A percentile compares a stretch with the other conserved stretches of the same genome.
These are phyloP conservation scores for Colletotrichum musae DNA, from an alignment of 2,329 filamentous ascomycete species.

Conservation along the genomic window DNA sequence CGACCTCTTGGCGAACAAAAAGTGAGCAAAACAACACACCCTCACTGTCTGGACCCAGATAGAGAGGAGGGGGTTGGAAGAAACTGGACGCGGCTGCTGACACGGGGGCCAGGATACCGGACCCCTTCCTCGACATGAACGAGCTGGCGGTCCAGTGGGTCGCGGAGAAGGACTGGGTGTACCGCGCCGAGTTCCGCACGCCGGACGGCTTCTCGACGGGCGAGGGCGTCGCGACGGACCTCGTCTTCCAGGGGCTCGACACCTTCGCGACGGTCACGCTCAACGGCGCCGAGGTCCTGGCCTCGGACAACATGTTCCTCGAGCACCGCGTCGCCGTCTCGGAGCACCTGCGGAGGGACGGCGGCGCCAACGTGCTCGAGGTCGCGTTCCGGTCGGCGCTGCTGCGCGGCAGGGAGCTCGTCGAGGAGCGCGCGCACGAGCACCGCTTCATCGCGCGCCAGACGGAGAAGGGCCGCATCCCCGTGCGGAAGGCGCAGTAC, in stretches of 20 bases:
- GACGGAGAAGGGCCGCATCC: conserved; percentile 56
- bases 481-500: conserved; percentile 75
- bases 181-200: conserved; percentile 58
- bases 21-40: conserved; percentile 43
- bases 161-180: conserved; percentile 73
- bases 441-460: conserved; percentile 68
- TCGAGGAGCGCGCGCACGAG: conserved; percentile 66
- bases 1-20: conserved; percentile 54
- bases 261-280: conserved; percentile 73
- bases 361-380: conserved; percentile 62
- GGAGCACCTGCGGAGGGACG: conserved; percentile 52
- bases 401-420: conserved; percentile 65
- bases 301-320: conserved; percentile 76
- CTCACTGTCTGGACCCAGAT: background rate
- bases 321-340: conserved; percentile 69
- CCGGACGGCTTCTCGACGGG: conserved; percentile 26
- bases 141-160: conserved; percentile 74
- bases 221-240: conserved; percentile 50
- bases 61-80: too few species aligned
- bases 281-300: conserved; percentile 67
- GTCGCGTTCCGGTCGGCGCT: conserved; percentile 71
- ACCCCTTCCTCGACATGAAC: conserved; percentile 74
- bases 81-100: background rate
- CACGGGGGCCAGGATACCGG: conserved; percentile 55
- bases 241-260: conserved; percentile 76